Percentiles rank a stretch among this genome's conserved stretches.
phyloP scores from a whole-genome alignment of 805 yeast species.

The Candida krabiensis region DNA sequence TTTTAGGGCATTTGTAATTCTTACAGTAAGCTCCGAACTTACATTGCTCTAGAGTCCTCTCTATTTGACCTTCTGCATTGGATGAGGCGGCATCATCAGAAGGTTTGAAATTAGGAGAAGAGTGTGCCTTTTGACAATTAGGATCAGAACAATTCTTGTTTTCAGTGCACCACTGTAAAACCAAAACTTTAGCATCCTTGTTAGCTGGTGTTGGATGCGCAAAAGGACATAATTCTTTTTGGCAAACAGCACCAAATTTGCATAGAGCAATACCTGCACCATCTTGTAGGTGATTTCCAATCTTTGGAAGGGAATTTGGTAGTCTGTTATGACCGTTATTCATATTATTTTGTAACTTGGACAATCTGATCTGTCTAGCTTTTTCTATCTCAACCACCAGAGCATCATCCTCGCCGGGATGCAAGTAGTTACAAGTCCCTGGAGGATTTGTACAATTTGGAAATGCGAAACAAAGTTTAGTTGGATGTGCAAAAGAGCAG shows the following conservation, averaged over 20 bases:
- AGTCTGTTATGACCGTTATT: slow-evolving; percentile 19
- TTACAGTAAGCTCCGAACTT: slow-evolving; percentile 77
- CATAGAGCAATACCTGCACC: slow-evolving; percentile 57
- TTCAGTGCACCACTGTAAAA: slow-evolving; percentile 73
- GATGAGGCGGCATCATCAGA: slow-evolving; percentile 19
- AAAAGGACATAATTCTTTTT: slow-evolving; percentile 78
- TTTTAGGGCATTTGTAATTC: slow-evolving; percentile 72
- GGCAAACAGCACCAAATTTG: slow-evolving; percentile 73
- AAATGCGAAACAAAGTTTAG: slow-evolving; percentile 67
- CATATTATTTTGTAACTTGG: slow-evolving; percentile 21
- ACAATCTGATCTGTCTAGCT: slow-evolving; percentile 39
- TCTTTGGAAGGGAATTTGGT: slow-evolving; percentile 33
- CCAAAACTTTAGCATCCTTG: slow-evolving; percentile 65
- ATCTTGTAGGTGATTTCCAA: slow-evolving; percentile 33
- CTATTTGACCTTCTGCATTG: slow-evolving; percentile 23
- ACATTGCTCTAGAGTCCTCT: slow-evolving; percentile 74
- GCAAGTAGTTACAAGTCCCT: slow-evolving; percentile 81
- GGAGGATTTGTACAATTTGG: slow-evolving; percentile 78
- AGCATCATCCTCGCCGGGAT: slow-evolving; percentile 81
- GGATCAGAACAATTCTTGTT: slow-evolving; percentile 64
- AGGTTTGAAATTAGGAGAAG: slow-evolving; percentile 61
- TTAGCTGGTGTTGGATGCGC: slow-evolving; percentile 93
- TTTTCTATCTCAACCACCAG: slow-evolving; percentile 67
- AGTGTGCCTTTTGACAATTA: slow-evolving; percentile 74
- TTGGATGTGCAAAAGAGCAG: slow-evolving; percentile 80